A percentile compares a stretch with the other conserved stretches of the same genome.
Evolutionary conservation across 2,329 filamentous ascomycete species (phyloP).

Genomic region (Eurotiales sp.): DNA sequence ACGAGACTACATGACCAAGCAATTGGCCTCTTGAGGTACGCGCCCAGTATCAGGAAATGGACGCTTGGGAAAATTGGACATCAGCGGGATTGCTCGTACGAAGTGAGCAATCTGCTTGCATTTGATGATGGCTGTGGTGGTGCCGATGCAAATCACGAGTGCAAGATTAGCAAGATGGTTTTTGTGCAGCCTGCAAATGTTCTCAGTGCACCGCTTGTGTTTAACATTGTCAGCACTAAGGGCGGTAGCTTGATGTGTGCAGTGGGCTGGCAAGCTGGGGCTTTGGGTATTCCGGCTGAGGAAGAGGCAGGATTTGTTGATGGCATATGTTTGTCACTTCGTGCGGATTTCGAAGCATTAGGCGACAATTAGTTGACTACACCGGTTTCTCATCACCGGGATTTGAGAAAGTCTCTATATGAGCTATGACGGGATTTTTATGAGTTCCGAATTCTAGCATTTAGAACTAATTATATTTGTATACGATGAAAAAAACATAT

Average conservation of each 20-base stretch:
- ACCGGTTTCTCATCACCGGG: no score
- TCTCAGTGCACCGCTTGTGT: not conserved
- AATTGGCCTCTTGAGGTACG: constrained; percentile 43
- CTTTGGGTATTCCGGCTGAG: not conserved
- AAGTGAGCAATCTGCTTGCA: constrained; percentile 45
- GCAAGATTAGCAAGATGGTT: constrained; percentile 2
- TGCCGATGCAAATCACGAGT: not conserved
- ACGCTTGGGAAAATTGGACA: constrained; percentile 35
- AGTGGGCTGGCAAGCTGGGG: constrained; percentile 3
- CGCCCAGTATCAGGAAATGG: constrained; percentile 40
- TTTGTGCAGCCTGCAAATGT: constrained; percentile 1
- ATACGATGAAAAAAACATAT: no score
- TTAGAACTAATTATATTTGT: no score
- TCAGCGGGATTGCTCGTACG: constrained; percentile 40
- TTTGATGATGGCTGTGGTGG: constrained; percentile 25
- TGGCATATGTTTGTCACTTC: not conserved
- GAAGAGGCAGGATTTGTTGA: not conserved
- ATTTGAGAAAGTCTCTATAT: no score
- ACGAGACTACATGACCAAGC: constrained; percentile 36
- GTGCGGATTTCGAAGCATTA: not conserved
- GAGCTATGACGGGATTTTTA: no score
- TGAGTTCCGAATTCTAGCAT: no score
- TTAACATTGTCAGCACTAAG: constrained; percentile 6
- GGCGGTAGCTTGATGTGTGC: not conserved
- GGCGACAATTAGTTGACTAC: no score